These are phyloP conservation scores for Eryngium alpinum DNA, from an alignment of 140 eudicot genomes.

Conservation along the genomic window DNA sequence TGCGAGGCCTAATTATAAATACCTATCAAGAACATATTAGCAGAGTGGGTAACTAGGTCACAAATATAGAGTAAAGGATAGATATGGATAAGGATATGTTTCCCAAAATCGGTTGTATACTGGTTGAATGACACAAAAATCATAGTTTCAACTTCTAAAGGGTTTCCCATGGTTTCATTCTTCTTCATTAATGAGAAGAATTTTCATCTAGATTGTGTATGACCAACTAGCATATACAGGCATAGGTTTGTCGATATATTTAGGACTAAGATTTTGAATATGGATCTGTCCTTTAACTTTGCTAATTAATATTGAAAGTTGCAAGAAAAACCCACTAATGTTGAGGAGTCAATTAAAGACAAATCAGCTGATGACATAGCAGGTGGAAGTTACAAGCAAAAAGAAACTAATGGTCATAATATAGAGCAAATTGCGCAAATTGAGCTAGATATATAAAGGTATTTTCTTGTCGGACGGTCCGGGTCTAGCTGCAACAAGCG, in stretches of 20 bases:
- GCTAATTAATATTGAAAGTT: conserved; percentile 7
- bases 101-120: neutral
- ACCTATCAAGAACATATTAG: neutral
- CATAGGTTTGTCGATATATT: neutral
- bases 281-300: neutral
- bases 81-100: neutral
- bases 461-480: no score
- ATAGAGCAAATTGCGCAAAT: conserved; percentile 45
- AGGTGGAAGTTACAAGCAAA: conserved; percentile 27
- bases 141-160: neutral
- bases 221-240: neutral
- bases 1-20: neutral
- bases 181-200: neutral
- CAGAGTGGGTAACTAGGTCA: no score
- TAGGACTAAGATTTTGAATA: neutral
- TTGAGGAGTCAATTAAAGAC: conserved; percentile 41
- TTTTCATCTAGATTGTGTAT: neutral
- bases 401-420: conserved; percentile 41
- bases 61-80: no score
- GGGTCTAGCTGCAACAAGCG: no score
- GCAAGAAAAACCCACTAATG: conserved; percentile 43
- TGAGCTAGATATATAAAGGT: neutral
- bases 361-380: conserved; percentile 35
- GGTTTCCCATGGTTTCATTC: neutral
- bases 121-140: neutral